Base-by-base conservation (phyloP, 176 grass and related monocot species). In the Hyparrhenia diplandra region DNA sequence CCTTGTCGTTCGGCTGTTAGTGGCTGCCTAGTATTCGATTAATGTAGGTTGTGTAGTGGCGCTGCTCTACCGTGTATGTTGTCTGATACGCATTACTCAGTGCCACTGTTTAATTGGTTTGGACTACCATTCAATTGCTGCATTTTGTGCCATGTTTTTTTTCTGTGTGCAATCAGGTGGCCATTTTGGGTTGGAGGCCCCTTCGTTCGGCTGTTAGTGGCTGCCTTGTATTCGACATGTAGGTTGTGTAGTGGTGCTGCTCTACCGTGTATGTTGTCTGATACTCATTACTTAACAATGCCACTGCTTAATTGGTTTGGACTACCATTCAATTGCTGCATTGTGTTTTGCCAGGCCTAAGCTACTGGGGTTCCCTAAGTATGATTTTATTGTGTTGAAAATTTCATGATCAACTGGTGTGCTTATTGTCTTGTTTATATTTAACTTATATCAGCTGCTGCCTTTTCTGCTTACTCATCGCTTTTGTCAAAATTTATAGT, bases 51-150 rank as follows among this genome's bases (percentile, higher is more conserved):
- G 46, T 63, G 66, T 14, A 29, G 12, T 14, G 13, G 17, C 40
- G 36, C 55, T 71, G 4, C 76, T 73, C 73, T 36, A 31, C 82
- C 20, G 2, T 59, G 18, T 62, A 9, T 63, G 9, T 59, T 20
- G 30, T 72, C 24, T 4, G 54, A 76, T 63, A 59, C 42, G 57
- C 58, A 28, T 46, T 63, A 46, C 42, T 65, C 58, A 57, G 59
- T 42, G 52, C 23, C 80, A 80, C 51, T 75, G 76, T 89, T 85
- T 37, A 71, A 14, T 58, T 81, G 46, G 71, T 74, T 81, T 60
- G 9, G 49, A 67, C 7, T 68, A 28, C 40, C n/a, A 41, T 64
- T 12, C 25, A 31, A 28, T 77, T 25, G 5, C 27, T 31, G 20
- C 11, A 6, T 58, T 80, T 13, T 27, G 20, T 45, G n/a, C n/a